Base-by-base conservation (phyloP, 495 filamentous ascomycete species). In the Antarctomyces pellizariae region DNA sequence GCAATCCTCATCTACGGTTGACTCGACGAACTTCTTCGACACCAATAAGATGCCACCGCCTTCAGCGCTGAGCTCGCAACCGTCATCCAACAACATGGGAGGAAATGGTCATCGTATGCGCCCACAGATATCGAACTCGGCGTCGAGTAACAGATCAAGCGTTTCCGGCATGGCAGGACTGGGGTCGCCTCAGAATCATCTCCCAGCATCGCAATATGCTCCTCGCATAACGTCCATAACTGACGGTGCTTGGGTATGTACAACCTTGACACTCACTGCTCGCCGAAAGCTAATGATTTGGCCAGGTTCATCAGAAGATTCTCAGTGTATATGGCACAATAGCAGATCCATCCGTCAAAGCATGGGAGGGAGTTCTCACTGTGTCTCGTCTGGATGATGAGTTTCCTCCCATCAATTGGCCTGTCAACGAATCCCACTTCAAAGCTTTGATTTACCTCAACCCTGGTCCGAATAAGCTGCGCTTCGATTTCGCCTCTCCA, bases 401-500 rank as follows among this genome's bases (percentile, higher is more conserved):
- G 36, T 86, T 89, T 38, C 80, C 83, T 6, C 54, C 74, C 5
- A 75, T 66, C 8, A 49, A 53, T 21, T 92, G 79, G 79, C 83
- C 79, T 10, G 83, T 92, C 5, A 69, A 58, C 40, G 67, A 76
- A 20, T 86, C 75, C 2, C 67, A 76, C 45, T 93, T 90, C 54
- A 93, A 92, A 51, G 73, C 73, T 5, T 56, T 91, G 18, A 59
- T 90, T 7, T 75, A 90, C 44, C 60, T 93, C n/a, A 59, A 67
- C 32, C 79, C 83, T 0, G 83, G 83, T 13, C 74, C 76, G 23
- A 93, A 93, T 49, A 66, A 64, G 29, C 37, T 93, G 16, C 68
- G 77, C 4, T 71, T 92, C 34, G 83, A 91, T 38, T 93, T 89
- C 39, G 58, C 59, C 12, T 82, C 72, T 3, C 71, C 82, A 9